Evolutionary conservation across 1,284 basidiomycete genomes (phyloP).

Genomic region (Ceratobasidium papillatum): DNA sequence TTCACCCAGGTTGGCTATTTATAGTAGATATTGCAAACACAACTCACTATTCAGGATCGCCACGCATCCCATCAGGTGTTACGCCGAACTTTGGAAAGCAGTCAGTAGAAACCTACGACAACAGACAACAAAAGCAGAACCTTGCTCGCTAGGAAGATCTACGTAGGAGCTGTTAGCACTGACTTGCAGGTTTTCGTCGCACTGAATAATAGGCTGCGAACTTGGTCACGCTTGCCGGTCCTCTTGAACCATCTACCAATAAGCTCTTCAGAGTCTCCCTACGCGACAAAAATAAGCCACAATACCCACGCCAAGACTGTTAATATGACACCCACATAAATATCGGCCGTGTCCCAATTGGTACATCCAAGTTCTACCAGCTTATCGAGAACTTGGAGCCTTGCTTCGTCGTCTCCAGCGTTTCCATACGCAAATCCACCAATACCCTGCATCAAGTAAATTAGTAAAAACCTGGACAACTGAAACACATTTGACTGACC

Average conservation of each 20-base stretch:
- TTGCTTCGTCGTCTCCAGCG: slow-evolving; percentile 12
- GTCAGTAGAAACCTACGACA: neutral
- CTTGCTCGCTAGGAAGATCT: slow-evolving; percentile 62
- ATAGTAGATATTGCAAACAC: too few species aligned
- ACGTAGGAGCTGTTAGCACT: slow-evolving; percentile 47
- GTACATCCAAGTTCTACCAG: slow-evolving; percentile 25
- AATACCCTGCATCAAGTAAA: slow-evolving; percentile 8
- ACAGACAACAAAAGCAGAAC: slow-evolving; percentile 48
- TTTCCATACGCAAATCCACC: slow-evolving; percentile 12
- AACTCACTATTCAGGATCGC: slow-evolving; percentile 16
- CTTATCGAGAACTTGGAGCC: slow-evolving; percentile 31
- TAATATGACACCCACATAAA: slow-evolving; percentile 8
- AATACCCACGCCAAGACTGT: neutral
- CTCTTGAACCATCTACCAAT: slow-evolving; percentile 42
- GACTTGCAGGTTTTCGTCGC: neutral
- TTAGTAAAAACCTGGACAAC: neutral
- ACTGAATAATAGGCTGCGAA: neutral
- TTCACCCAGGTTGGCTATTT: neutral
- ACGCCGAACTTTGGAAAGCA: neutral
- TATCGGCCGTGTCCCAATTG: slow-evolving; percentile 32
- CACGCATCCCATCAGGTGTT: neutral
- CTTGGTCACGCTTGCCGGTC: slow-evolving; percentile 28
- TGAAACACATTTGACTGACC: neutral
- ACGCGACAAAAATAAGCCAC: too few species aligned
- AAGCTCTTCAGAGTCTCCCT: slow-evolving; percentile 39